These are phyloP conservation scores for Datura wrightii DNA, from an alignment of 257 asterid genomes.

Conservation along the genomic window DNA sequence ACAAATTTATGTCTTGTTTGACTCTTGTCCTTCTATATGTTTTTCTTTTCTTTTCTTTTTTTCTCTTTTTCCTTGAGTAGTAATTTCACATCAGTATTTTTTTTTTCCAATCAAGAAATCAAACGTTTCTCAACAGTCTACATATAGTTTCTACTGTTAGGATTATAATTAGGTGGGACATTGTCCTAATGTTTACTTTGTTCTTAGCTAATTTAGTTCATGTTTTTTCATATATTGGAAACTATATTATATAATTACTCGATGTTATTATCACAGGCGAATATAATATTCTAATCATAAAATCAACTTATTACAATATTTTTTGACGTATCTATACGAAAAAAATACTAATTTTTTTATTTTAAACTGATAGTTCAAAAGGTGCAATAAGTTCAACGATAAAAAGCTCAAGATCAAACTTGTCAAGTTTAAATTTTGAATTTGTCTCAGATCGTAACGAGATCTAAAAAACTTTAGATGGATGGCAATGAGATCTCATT, in stretches of 20 bases:
- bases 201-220: not conserved
- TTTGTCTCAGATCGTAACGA: too few species aligned
- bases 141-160: not conserved
- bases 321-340: too few species aligned
- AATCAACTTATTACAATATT: not conserved
- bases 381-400: accelerated
- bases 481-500: not conserved
- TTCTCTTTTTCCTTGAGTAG: not conserved
- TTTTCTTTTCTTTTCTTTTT: not conserved
- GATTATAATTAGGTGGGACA: slow-evolving; percentile 7
- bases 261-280: not conserved
- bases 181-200: not conserved
- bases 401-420: not conserved
- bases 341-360: not conserved
- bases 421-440: not conserved
- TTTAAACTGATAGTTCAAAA: not conserved
- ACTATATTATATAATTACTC: not conserved
- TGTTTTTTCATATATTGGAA: not conserved
- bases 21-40: not conserved
- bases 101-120: not conserved
- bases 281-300: not conserved
- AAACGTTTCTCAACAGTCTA: not conserved
- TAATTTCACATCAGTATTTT: not conserved
- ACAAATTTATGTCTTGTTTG: slow-evolving; percentile 2
- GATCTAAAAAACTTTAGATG: not conserved